Conservation (phyloP, 1,284 basidiomycete genomes). For the Sporisorium scitamineum region DNA sequence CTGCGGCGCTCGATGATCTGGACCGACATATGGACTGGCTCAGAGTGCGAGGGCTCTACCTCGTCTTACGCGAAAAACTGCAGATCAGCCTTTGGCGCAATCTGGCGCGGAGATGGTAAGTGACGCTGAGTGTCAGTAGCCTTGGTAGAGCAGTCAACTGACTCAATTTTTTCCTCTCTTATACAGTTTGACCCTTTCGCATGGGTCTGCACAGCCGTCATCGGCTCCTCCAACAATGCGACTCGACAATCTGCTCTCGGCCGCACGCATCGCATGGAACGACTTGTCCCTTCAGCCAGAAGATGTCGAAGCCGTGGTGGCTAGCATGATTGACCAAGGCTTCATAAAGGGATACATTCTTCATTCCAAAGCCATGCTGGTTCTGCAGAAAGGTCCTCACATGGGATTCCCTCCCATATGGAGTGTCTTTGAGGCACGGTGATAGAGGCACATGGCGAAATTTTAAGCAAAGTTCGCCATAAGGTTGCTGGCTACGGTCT, state of each 20-base stretch:
- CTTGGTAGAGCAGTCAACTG: neutral
- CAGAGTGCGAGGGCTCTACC: slow-evolving; percentile 67
- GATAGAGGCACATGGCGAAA: neutral
- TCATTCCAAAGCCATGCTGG: slow-evolving; percentile 68
- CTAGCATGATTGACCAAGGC: slow-evolving; percentile 70
- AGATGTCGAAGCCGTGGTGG: slow-evolving; percentile 70
- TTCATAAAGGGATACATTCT: slow-evolving; percentile 71
- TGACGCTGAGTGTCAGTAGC: neutral
- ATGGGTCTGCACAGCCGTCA: slow-evolving; percentile 17
- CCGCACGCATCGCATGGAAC: slow-evolving; percentile 67
- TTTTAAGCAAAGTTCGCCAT: neutral
- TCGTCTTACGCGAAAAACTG: slow-evolving; percentile 70
- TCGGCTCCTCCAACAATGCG: slow-evolving; percentile 67
- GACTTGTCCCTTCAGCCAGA: slow-evolving; percentile 64
- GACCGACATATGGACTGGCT: slow-evolving; percentile 68
- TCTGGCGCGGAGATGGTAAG: slow-evolving; percentile 67
- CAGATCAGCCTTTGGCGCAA: slow-evolving; percentile 71
- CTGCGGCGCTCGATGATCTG: slow-evolving; percentile 55
- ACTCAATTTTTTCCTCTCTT: neutral
- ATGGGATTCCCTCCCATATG: slow-evolving; percentile 68
- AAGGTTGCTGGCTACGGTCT: neutral
- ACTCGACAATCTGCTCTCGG: slow-evolving; percentile 57
- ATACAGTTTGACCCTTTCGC: slow-evolving; percentile 24
- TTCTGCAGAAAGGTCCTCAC: slow-evolving; percentile 68
- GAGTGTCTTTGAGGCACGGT: slow-evolving; percentile 41